phyloP scores from a whole-genome alignment of 345 rosid species.

The Eucalyptus fibrosa region DNA sequence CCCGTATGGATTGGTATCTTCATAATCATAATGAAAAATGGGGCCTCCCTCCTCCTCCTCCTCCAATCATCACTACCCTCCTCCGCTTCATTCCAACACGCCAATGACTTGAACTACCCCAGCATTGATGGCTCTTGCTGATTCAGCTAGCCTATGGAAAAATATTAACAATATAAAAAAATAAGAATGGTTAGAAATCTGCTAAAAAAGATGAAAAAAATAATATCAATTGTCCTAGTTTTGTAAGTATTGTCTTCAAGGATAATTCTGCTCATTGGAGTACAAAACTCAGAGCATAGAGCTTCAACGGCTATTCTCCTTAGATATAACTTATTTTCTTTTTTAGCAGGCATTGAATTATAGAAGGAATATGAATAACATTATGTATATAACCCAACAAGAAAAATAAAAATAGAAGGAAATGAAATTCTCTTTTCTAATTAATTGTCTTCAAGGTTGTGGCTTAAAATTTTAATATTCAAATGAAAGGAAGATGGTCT shows the following conservation, averaged over 20 bases:
- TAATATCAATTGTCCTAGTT: neutral
- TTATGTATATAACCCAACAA: neutral
- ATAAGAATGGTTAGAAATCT: too few relatives aligned
- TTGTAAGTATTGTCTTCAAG: neutral
- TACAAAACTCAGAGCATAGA: neutral
- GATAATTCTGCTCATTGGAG: neutral
- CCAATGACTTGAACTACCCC: neutral
- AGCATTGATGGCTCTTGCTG: neutral
- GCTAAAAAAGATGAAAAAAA: neutral
- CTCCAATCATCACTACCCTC: neutral
- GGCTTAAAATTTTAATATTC: neutral
- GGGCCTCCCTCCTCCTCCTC: neutral
- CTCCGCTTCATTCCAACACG: neutral
- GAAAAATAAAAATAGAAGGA: neutral
- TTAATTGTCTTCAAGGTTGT: neutral
- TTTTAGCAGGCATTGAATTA: neutral
- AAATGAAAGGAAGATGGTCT: neutral
- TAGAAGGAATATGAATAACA: neutral
- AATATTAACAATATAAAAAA: too few relatives aligned
- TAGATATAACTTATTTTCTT: too few relatives aligned
- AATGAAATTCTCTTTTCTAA: neutral
- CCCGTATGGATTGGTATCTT: too few relatives aligned
- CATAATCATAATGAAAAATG: too few relatives aligned
- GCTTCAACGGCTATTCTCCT: neutral
- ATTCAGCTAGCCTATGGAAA: neutral